A percentile compares a stretch with the other conserved stretches of the same genome.
Conservation (phyloP, 2,329 filamentous ascomycete species). For the Sporothrix protearum region DNA sequence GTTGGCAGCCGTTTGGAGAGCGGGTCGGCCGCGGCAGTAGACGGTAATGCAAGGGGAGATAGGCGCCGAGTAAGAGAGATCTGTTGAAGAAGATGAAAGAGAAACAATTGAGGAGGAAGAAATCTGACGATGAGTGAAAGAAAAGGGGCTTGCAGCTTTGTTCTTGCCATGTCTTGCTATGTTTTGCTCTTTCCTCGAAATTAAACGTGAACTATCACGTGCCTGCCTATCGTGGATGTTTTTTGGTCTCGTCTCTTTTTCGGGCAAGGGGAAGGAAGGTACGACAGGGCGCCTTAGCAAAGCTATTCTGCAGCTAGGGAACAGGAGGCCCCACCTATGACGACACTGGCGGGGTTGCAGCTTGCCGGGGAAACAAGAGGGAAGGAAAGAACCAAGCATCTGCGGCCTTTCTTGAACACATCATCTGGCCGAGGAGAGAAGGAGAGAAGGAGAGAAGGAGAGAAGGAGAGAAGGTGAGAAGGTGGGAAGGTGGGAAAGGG, state of each 20-base stretch:
- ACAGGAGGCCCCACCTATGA: conserved; percentile 24
- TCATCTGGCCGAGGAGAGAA: not conserved
- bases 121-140: not conserved
- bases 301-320: conserved; percentile 5
- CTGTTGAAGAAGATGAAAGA: not conserved
- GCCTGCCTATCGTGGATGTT: not conserved
- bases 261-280: conserved; percentile 8
- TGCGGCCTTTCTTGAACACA: not conserved
- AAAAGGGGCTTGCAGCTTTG: not conserved
- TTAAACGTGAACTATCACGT: conserved; percentile 6
- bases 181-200: not conserved
- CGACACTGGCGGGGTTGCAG: conserved; percentile 25
- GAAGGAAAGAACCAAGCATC: not conserved
- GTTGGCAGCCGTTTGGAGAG: not conserved
- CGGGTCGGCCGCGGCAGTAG: too few relatives aligned
- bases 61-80: not conserved
- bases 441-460: too few relatives aligned
- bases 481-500: not conserved
- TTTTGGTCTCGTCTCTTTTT: not conserved
- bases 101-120: not conserved
- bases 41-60: too few relatives aligned
- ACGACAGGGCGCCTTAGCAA: not conserved
- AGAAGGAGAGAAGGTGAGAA: not conserved
- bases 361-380: not conserved
- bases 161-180: not conserved